Base-by-base conservation (phyloP, 805 yeast genomes). In the Metschnikowia cerradonensis region DNA sequence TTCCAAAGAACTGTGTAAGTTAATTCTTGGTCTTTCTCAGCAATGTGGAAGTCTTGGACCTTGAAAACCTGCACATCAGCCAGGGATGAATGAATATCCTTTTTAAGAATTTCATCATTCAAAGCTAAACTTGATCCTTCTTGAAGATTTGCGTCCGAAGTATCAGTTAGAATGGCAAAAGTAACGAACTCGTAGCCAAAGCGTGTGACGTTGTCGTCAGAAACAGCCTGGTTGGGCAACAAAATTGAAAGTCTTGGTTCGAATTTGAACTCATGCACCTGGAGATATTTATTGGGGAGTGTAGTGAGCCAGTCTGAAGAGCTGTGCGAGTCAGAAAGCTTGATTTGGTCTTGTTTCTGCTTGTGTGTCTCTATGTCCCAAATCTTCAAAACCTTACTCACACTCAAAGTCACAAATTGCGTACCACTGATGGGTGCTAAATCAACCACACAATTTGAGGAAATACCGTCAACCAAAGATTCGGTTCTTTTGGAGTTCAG, bases 1-100 rank as follows among this genome's bases (percentile, higher is more conserved):
- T 84, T 85, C 88, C 88, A 83, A 33, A 84, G 66, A 23, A 79
- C 56, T 50, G 66, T 62, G 55, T 72, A 74, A 15, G 38, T 44
- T 19, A 54, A 36, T 5, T 36, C 20, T 14, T 31, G 35, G 14
- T 36, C 46, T 6, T 33, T n/a, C 15, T 38, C 41, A 7, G 38
- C 20, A 6, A 54, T 48, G 10, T 50, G 52, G 37, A 53, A 57
- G 32, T 57, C 60, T 41, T 57, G 60, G 11, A 52, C 46, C 31
- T 26, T 57, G 40, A 56, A 47, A 6, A 37, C 40, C 20, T 47
- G 47, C n/a, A 39, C 14, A 11, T 51, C 54, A 15, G 17, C 35
- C 13, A 15, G 30, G 3, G 14, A 30, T 4, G 48, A 17, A n/a
- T 20, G 40, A 8, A 30, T n/a, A 8, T 37, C 45, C 11, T 26